A percentile compares a stretch with the other conserved stretches of the same genome.
Conservation (phyloP, 1,139 yeast species). For the Saccharomyces uvarum region DNA sequence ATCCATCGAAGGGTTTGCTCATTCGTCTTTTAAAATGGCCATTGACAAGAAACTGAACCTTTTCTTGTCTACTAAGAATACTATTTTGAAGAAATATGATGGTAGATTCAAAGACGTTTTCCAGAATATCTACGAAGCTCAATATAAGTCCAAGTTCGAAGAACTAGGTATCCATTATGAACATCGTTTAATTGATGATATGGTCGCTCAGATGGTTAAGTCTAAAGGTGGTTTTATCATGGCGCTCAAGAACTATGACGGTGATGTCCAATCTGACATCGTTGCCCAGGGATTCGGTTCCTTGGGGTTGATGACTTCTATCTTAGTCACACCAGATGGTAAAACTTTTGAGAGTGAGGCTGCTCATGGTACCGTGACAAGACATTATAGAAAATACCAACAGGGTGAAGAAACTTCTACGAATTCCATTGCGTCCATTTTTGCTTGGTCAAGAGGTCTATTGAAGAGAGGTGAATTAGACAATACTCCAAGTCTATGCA, state of each 20-base stretch:
- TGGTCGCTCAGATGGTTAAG: slow-evolving; percentile 85
- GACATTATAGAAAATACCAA: slow-evolving; percentile 80
- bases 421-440: slow-evolving; percentile 76
- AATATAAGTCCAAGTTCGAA: slow-evolving; percentile 54
- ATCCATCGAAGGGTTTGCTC: slow-evolving; percentile 72
- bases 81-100: slow-evolving; percentile 73
- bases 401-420: slow-evolving; percentile 80
- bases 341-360: slow-evolving; percentile 78
- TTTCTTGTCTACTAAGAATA: slow-evolving; percentile 69
- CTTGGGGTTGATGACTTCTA: slow-evolving; percentile 77
- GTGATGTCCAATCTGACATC: slow-evolving; percentile 79
- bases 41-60: slow-evolving; percentile 56
- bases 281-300: slow-evolving; percentile 87
- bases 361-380: slow-evolving; percentile 82
- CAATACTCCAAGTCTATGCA: slow-evolving; percentile 59
- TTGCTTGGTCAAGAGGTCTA: slow-evolving; percentile 82
- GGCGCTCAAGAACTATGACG: slow-evolving; percentile 80
- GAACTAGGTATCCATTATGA: slow-evolving; percentile 67
- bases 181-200: slow-evolving; percentile 77
- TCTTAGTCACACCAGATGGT: slow-evolving; percentile 79
- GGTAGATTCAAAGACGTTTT: slow-evolving; percentile 78
- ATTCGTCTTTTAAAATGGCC: slow-evolving; percentile 70
- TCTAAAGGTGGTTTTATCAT: slow-evolving; percentile 77
- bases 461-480: slow-evolving; percentile 76
- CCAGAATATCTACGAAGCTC: slow-evolving; percentile 53